A percentile compares a stretch with the other conserved stretches of the same genome.
Evolutionary conservation across 352 stramenopile genomes (phyloP).

Genomic region (Phytophthora fragariaefolia): DNA sequence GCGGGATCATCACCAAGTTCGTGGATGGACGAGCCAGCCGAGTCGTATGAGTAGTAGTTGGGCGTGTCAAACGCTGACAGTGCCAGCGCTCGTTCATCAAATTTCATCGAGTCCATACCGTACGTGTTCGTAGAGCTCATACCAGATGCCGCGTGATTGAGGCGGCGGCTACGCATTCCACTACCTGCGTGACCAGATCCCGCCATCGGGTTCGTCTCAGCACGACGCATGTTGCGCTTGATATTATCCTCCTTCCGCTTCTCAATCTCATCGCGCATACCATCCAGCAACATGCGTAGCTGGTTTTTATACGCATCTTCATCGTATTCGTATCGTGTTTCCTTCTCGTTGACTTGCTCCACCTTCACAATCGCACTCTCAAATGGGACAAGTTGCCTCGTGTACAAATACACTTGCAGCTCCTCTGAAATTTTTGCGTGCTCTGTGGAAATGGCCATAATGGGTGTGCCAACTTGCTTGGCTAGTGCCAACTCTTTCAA

Average conservation of each 20-base stretch:
- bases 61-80: slow-evolving; percentile 40
- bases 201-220: slow-evolving; percentile 41
- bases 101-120: slow-evolving; percentile 49
- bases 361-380: slow-evolving; percentile 67
- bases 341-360: slow-evolving; percentile 47
- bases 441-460: slow-evolving; percentile 82
- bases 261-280: slow-evolving; percentile 84
- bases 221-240: slow-evolving; percentile 56
- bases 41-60: slow-evolving; percentile 43
- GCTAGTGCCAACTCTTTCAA: slow-evolving; percentile 79
- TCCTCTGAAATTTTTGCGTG: slow-evolving; percentile 77
- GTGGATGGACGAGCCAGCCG: slow-evolving; percentile 36
- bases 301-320: slow-evolving; percentile 75
- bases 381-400: slow-evolving; percentile 82
- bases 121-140: slow-evolving; percentile 41
- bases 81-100: slow-evolving; percentile 49
- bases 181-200: slow-evolving; percentile 20
- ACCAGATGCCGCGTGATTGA: slow-evolving; percentile 35
- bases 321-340: slow-evolving; percentile 70
- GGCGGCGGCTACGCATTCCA: slow-evolving; percentile 22
- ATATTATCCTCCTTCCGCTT: slow-evolving; percentile 78
- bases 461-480: slow-evolving; percentile 83
- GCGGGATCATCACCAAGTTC: slow-evolving; percentile 27
- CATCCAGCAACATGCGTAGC: slow-evolving; percentile 73
- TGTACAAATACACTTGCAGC: slow-evolving; percentile 88